phyloP scores from a whole-genome alignment of 805 yeast genomes.

The Candida nonsorbophila region DNA sequence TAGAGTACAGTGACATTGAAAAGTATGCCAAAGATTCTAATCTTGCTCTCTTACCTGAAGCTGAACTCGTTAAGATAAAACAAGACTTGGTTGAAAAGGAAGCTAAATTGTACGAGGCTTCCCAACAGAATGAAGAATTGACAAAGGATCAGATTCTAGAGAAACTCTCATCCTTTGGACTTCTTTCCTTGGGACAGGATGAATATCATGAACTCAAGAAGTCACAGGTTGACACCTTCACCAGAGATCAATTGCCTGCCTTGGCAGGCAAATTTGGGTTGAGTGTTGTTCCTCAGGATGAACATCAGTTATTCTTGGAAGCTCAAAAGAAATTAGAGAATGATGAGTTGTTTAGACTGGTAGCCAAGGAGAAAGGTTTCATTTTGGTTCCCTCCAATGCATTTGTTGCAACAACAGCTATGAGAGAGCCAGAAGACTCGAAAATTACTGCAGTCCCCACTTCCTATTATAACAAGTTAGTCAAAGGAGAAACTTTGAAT shows the following conservation, averaged over 20 bases:
- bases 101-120: conserved; percentile 15
- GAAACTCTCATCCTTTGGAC: conserved; percentile 24
- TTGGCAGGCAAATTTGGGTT: conserved; percentile 40
- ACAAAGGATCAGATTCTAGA: conserved; percentile 18
- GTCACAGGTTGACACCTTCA: conserved; percentile 7
- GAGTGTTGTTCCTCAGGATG: conserved; percentile 8
- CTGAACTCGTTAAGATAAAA: conserved; percentile 17
- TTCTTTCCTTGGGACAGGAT: conserved; percentile 22
- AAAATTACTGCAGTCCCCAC: conserved; percentile 62
- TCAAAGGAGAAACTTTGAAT: conserved; percentile 38
- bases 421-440: conserved; percentile 47
- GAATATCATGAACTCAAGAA: conserved; percentile 24
- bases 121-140: conserved; percentile 5
- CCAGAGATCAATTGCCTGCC: conserved; percentile 8
- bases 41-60: conserved; percentile 20
- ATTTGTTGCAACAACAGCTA: conserved; percentile 59
- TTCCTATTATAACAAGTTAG: conserved; percentile 55
- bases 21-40: conserved; percentile 15
- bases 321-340: conserved; percentile 13
- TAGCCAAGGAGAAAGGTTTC: conserved; percentile 43
- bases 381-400: conserved; percentile 55
- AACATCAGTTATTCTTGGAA: conserved; percentile 5
- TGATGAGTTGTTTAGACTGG: conserved; percentile 21
- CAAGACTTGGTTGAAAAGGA: conserved; percentile 26
- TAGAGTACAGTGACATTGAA: conserved; percentile 12